Evolutionary conservation across 140 eudicot genomes (phyloP).

Genomic region (Erigeron philadelphicus): DNA sequence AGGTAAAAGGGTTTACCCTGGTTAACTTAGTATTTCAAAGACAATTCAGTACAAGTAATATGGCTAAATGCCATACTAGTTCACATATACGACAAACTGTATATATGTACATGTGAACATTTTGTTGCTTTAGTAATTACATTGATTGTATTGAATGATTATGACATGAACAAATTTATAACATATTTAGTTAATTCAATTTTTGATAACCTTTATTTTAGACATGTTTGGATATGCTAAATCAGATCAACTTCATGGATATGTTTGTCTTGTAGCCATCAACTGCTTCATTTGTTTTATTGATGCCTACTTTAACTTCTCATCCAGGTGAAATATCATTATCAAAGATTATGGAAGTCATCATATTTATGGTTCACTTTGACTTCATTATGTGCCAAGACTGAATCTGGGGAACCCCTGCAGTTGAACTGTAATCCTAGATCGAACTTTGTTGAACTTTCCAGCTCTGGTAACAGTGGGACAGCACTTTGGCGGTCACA

Average conservation of each 20-base stretch:
- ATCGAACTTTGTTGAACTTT: conserved; percentile 73
- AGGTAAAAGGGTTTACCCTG: no score
- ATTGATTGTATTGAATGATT: background rate
- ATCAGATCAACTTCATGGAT: background rate
- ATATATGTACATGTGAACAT: no score
- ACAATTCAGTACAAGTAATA: no score
- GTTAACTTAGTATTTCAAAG: no score
- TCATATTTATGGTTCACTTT: conserved; percentile 57
- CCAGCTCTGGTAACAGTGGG: conserved; percentile 50
- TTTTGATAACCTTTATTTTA: background rate
- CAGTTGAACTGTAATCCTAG: conserved; percentile 50
- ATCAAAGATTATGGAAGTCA: conserved; percentile 66
- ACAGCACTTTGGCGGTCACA: conserved; percentile 64
- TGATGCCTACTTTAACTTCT: conserved; percentile 21
- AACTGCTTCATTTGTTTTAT: conserved; percentile 1
- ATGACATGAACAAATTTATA: conserved; percentile 1
- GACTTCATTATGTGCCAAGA: conserved; percentile 67
- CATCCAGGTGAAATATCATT: conserved; percentile 73
- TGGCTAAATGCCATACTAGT: no score
- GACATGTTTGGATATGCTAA: background rate
- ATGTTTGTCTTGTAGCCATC: conserved; percentile 7
- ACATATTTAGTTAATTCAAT: background rate
- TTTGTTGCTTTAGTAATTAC: background rate
- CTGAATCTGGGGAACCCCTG: conserved; percentile 67
- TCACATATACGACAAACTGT: no score